A percentile compares a stretch with the other conserved stretches of the same genome.
Evolutionary conservation across 129 eudicot species (phyloP).

Genomic region (Chrysanthemum lavandulifolium): DNA sequence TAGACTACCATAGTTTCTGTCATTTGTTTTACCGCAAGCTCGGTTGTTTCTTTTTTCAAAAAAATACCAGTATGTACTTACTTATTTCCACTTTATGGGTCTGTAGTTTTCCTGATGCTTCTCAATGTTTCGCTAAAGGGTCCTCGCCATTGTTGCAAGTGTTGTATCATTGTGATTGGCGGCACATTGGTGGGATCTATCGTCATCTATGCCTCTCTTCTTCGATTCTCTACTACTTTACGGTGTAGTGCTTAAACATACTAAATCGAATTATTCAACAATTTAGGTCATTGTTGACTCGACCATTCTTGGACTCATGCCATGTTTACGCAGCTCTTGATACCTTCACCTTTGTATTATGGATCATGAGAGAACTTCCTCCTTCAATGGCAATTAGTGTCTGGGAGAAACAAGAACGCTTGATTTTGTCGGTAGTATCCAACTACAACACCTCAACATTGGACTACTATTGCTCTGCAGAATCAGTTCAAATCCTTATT

Average conservation of each 20-base stretch:
- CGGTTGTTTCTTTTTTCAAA: no score
- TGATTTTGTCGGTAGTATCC: constrained; percentile 56
- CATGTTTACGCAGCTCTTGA: constrained; percentile 53
- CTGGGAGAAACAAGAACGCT: constrained; percentile 62
- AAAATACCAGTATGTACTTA: no score
- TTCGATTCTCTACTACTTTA: constrained; percentile 64
- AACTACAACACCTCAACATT: constrained; percentile 44
- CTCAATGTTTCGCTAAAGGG: no score
- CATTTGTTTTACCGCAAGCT: no score
- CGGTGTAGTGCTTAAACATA: constrained; percentile 48
- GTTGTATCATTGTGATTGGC: no score
- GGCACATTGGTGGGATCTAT: no score
- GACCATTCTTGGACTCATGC: neutral
- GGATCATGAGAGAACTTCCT: constrained; percentile 83
- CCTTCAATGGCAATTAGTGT: constrained; percentile 38
- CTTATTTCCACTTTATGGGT: no score
- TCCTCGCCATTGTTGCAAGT: no score
- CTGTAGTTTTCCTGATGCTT: no score
- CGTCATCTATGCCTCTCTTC: constrained; percentile 57
- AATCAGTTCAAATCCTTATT: constrained; percentile 54
- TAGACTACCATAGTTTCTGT: no score
- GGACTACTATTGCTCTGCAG: constrained; percentile 64
- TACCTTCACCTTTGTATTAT: constrained; percentile 67
- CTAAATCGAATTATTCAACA: neutral
- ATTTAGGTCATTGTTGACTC: neutral